Conservation (phyloP, 495 filamentous ascomycete species). For the Annulohypoxylon maeteangense region DNA sequence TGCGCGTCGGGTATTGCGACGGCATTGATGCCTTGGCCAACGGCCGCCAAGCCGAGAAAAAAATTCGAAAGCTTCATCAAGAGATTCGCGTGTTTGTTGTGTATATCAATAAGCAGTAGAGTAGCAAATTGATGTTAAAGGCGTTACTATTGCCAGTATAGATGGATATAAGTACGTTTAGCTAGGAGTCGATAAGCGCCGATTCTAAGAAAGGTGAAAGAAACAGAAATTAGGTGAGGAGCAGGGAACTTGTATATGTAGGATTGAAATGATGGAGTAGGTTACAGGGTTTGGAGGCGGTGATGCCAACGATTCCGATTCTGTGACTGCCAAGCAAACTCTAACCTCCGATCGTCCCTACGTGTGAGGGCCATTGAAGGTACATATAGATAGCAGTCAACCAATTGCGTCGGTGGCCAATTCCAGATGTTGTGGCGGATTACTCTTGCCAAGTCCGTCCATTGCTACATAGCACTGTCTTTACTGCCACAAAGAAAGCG, state of each 20-base stretch:
- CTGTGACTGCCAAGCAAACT: constrained; percentile 15
- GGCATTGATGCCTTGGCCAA: constrained; percentile 33
- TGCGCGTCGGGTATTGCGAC: constrained; percentile 27
- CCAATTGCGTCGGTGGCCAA: constrained; percentile 9
- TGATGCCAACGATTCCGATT: neutral
- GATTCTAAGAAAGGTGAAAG: neutral
- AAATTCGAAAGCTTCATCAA: constrained; percentile 44
- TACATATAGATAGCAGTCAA: neutral
- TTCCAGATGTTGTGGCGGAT: neutral
- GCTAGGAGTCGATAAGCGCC: neutral
- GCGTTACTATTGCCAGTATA: neutral
- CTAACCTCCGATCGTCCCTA: neutral
- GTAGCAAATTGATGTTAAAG: neutral
- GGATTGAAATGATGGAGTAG: neutral
- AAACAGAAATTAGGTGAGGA: neutral
- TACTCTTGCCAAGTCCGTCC: constrained; percentile 4
- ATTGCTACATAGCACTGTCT: neutral
- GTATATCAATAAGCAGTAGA: constrained; percentile 4
- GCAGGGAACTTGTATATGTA: neutral
- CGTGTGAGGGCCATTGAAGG: neutral
- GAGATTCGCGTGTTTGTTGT: constrained; percentile 14
- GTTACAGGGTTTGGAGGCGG: neutral
- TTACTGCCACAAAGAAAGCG: neutral
- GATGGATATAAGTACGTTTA: neutral
- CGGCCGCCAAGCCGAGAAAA: constrained; percentile 36